phyloP scores from a whole-genome alignment of 495 filamentous ascomycete genomes.

The Podospora appendiculata region DNA sequence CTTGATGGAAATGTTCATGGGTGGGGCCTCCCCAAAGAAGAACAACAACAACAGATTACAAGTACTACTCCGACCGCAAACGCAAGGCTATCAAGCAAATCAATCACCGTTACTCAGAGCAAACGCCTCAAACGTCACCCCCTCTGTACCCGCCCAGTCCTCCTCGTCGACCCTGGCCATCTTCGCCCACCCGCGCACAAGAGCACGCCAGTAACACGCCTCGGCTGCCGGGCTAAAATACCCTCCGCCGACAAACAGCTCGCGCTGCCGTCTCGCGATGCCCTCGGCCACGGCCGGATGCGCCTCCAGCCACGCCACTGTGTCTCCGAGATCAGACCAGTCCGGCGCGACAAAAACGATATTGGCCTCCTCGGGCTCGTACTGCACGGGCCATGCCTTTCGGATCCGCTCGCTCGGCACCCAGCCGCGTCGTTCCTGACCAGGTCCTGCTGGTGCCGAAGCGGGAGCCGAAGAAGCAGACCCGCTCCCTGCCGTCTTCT shows the following conservation, averaged over 20 bases:
- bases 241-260: constrained; percentile 33
- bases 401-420: constrained; percentile 11
- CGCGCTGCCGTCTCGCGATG: constrained; percentile 42
- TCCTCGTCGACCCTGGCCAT: constrained; percentile 28
- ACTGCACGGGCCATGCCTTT: constrained; percentile 28
- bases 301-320: constrained; percentile 33
- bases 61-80: background rate
- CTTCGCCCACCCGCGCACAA: constrained; percentile 39
- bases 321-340: constrained; percentile 42
- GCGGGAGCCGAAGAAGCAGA: background rate
- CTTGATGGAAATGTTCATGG: no score
- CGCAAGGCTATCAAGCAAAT: background rate
- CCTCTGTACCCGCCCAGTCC: constrained; percentile 23
- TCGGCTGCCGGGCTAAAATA: constrained; percentile 45
- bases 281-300: constrained; percentile 35
- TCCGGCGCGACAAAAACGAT: constrained; percentile 45
- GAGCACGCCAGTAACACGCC: constrained; percentile 45
- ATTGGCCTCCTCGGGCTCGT: constrained; percentile 36
- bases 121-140: constrained; percentile 36
- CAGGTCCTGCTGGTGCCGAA: background rate
- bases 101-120: constrained; percentile 19
- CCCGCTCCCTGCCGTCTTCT: no score
- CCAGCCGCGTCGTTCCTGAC: constrained; percentile 2
- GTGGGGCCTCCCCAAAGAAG: background rate
- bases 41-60: background rate